Base-by-base conservation (phyloP, 192 early-diverging fungal genomes). In the Globomyces pollinis-pini region DNA sequence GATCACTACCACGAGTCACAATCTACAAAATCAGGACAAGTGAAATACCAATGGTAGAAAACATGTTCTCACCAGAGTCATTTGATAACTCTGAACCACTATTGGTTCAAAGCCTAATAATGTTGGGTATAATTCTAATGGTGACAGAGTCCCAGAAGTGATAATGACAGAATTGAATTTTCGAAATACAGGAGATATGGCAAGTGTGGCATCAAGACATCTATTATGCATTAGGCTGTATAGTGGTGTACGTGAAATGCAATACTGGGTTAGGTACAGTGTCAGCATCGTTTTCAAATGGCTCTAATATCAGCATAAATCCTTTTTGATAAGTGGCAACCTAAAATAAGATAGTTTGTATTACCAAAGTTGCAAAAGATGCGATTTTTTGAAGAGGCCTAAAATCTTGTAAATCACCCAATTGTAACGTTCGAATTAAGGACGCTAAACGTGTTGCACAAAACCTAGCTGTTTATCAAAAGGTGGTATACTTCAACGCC, bases 131-230 rank as follows among this genome's bases (percentile, higher is more conserved):
- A 99, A 89, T 38, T 96, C 92, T 76, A 99, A 77, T 1, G 97
- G 97, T 12, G 97, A 99, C 43, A 99, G 73, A n/a, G 97, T 99
- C 51, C 97, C 97, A 1, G 95, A 98, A 0, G 97, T 99, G 65
- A 99, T 96, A 49, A 97, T 87, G 8, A 99, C 97, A 1, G 89
- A 87, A 52, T 85, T 85, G 73, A 98, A 99, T 15, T 94, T 80
- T 24, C 94, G 84, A 79, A 99, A 98, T 9, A 99, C 88, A 12
- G 97, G 97, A 62, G 84, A 84, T 60, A 99, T 97, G 2, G 95
- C 95, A 49, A 98, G 77, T 1, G 94, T 89, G 0, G 97, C 93
- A 70, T 99, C 97, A 32, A 99, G 69, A 63, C 97, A 99, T 12
- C n/a, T n/a, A n/a, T n/a, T n/a, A n/a, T n/a, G n/a, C n/a, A n/a